Percentiles rank a stretch among this genome's conserved stretches.
These are phyloP conservation scores for Lactarius indigo DNA, from an alignment of 768 basidiomycete genomes.

Conservation along the genomic window DNA sequence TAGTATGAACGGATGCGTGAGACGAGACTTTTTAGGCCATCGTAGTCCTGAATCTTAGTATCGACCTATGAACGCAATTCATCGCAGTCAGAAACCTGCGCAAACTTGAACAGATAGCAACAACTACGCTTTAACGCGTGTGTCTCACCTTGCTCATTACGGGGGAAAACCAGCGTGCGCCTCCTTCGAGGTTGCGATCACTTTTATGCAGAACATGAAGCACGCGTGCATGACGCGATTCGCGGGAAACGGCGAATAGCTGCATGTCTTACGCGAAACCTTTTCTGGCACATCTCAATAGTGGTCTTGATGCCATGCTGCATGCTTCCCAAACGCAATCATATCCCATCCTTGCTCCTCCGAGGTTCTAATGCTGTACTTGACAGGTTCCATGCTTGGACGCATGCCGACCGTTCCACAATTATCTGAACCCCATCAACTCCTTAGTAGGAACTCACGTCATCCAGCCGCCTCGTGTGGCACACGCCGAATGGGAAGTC, in stretches of 20 bases:
- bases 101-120: background rate
- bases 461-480: conserved; percentile 23
- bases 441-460: conserved; percentile 9
- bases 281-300: conserved; percentile 4
- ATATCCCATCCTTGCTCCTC: conserved; percentile 11
- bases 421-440: conserved; percentile 21
- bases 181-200: conserved; percentile 24
- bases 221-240: conserved; percentile 22
- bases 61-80: background rate
- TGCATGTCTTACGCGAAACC: conserved; percentile 17
- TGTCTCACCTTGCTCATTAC: conserved; percentile 16
- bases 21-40: conserved; percentile 10
- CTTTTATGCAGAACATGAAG: conserved; percentile 16
- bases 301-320: conserved; percentile 14
- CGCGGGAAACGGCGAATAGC: conserved; percentile 14
- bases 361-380: background rate
- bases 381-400: conserved; percentile 15
- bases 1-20: background rate
- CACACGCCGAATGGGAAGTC: conserved; percentile 21
- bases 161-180: conserved; percentile 18
- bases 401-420: conserved; percentile 5
- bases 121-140: conserved; percentile 6
- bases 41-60: background rate
- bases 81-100: background rate
- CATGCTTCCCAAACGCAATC: conserved; percentile 15